Evolutionary conservation across 345 rosid species (phyloP), one percentile per base, ranked within the genome.

Genomic region (Citrus cavaleriei): DNA sequence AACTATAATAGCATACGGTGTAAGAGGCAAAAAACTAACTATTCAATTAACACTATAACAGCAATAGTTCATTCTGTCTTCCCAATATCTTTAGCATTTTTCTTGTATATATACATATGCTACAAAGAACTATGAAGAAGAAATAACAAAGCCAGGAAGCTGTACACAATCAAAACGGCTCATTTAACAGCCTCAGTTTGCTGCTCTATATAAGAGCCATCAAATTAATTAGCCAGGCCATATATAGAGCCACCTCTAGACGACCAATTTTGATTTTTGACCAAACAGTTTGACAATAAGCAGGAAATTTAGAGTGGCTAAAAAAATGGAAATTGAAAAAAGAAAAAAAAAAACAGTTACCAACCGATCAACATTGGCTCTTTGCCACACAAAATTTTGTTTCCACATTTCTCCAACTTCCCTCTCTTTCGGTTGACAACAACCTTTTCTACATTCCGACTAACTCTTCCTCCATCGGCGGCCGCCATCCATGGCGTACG

Each of bases 401-500:
- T 22, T 68, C 30, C 27, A n/a, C 16, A 12, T 21, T 30, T 37
- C 63, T 72, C 40, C 42, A 73, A 37, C 21, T 24, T 46, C 13
- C 58, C 64, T 70, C 69, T 71, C 82, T 25, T 34, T 72, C 10
- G 40, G 28, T 74, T 19, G 21, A 62, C 28, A 62, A 38, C 3
- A 61, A 13, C 2, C 5, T 24, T 62, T 59, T 58, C n/a, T 24
- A 21, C 66, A 34, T 58, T 57, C 51, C 51, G 51, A 12, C 18
- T 7, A 57, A 28, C 70, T 70, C 72, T 74, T 35, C 79, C 59
- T 68, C 80, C 5, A 74, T 7, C 8, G 1, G 25, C 38, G 51
- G 5, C 51, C 16, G 5, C 8, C 68, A 46, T 54, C 42, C 73
- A 86, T 87, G 90, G 90, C 82, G 78, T 83, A 73, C 82, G 74